Percentiles rank a stretch among this genome's conserved stretches.
phyloP scores from a whole-genome alignment of 805 yeast species.

The Saccharomycopsis lassenensis region DNA sequence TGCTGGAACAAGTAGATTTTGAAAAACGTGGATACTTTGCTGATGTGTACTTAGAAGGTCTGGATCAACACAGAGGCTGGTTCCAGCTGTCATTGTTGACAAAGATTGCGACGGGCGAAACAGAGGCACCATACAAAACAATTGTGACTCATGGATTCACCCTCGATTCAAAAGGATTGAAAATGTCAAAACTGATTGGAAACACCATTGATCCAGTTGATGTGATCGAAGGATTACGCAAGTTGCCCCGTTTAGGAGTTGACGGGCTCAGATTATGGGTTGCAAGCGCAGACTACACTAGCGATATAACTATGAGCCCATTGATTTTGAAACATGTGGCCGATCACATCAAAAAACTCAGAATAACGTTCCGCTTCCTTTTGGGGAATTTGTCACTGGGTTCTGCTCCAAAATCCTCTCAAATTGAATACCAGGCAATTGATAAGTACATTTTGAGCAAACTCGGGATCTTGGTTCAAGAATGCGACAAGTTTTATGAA shows the following conservation, averaged over 20 bases:
- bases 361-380: slow-evolving; percentile 71
- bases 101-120: slow-evolving; percentile 39
- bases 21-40: slow-evolving; percentile 38
- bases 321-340: slow-evolving; percentile 64
- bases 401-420: too few species aligned
- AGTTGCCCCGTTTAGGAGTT: slow-evolving; percentile 61
- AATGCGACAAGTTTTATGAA: slow-evolving; percentile 36
- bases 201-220: slow-evolving; percentile 64
- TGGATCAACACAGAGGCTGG: slow-evolving; percentile 99
- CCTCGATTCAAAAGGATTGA: slow-evolving; percentile 71
- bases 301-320: slow-evolving; percentile 68
- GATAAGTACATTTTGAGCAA: slow-evolving; percentile 58
- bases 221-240: slow-evolving; percentile 50
- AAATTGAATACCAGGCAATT: too few species aligned
- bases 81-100: slow-evolving; percentile 88
- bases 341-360: slow-evolving; percentile 68
- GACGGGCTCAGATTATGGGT: slow-evolving; percentile 89
- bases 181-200: slow-evolving; percentile 92
- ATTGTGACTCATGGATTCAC: slow-evolving; percentile 92
- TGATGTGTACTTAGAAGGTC: slow-evolving; percentile 87
- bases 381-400: slow-evolving; percentile 80
- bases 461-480: slow-evolving; percentile 35
- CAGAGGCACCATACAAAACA: slow-evolving; percentile 54
- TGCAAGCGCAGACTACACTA: slow-evolving; percentile 78
- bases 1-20: slow-evolving; percentile 11